Base-by-base conservation (phyloP, 106 monocot species). In the Allium sativum region DNA sequence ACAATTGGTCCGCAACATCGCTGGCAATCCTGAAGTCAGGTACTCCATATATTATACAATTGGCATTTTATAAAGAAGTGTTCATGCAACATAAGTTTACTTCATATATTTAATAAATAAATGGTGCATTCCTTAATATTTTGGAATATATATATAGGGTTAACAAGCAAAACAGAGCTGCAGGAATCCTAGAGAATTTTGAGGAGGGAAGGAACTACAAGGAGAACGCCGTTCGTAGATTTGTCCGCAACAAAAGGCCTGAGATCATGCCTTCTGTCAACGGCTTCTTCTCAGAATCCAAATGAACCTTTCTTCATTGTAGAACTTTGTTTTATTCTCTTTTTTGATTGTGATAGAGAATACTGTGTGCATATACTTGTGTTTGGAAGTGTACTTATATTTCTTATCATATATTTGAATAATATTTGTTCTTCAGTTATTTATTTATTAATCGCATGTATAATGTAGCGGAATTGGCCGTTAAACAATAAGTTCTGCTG, bases 121-220 rank as follows among this genome's bases (percentile, higher is more conserved):
- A 31, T 5, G 48, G 15, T 50, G 15, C 5, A n/a, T n/a, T n/a
- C n/a, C n/a, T n/a, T 8, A 12, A 2, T 50, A 12, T 1, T 50
- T 12, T 50, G 13, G 48, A 50, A 50, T 47, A 8, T 47, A 8
- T 12, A 8, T 47, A 15, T 51, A 86, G 86, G 69, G 86, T 86
- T 15, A 75, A 51, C 42, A 86, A 86, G 45, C 43, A 86, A 62
- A 73, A 79, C 8, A 82, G 86, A 74, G 64, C 82, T 42, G 82
- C 86, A 17, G 86, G 86, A 9, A 58, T 86, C 7, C 78, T 86
- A 7, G 82, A 82, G 12, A 86, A 86, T 62, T 77, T 73, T 55
- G 67, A 40, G 0, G 86, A 86, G 76, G 86, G 86, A 18, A 72
- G 79, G 72, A 69, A 64, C 48, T 82, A 79, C 20, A 64, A 59